A percentile compares a stretch with the other conserved stretches of the same genome.
These are phyloP conservation scores for Cyclotella atomus DNA, from an alignment of 108 stramenopile species.

Conservation along the genomic window DNA sequence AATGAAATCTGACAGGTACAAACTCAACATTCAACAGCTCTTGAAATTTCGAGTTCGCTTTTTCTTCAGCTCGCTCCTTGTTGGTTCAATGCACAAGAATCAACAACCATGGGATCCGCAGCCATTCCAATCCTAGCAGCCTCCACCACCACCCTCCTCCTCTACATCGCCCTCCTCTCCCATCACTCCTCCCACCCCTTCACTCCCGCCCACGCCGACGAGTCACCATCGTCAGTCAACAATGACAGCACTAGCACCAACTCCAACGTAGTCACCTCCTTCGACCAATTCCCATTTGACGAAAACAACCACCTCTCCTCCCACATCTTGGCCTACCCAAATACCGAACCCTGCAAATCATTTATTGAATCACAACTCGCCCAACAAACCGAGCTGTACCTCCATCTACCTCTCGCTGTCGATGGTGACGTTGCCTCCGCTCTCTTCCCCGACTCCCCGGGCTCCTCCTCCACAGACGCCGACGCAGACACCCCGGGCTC, in stretches of 20 bases:
- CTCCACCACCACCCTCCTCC: neutral
- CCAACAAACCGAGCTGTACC: conserved; percentile 19
- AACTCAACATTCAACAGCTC: too few relatives aligned
- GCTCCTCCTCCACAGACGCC: too few relatives aligned
- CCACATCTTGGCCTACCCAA: conserved; percentile 51
- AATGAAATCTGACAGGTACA: too few relatives aligned
- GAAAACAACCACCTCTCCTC: conserved; percentile 47
- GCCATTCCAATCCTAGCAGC: neutral
- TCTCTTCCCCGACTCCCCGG: conserved; percentile 14
- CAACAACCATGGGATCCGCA: conserved; percentile 12
- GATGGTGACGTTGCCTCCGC: conserved; percentile 36
- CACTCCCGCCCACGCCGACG: neutral
- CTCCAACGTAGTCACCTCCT: conserved; percentile 14
- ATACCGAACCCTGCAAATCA: conserved; percentile 34
- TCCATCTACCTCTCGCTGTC: conserved; percentile 33
- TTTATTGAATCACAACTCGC: conserved; percentile 11
- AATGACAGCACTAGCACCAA: too few relatives aligned
- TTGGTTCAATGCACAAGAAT: too few relatives aligned
- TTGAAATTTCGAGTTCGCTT: too few relatives aligned
- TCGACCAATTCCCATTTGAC: conserved; percentile 48
- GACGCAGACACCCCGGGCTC: too few relatives aligned
- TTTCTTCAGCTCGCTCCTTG: too few relatives aligned
- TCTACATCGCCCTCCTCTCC: conserved; percentile 6
- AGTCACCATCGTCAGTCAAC: neutral
- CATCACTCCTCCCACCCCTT: neutral